Percentiles rank a stretch among this genome's conserved stretches.
Conservation (phyloP, 1,284 basidiomycete genomes). For the Prillingera fragicola region DNA sequence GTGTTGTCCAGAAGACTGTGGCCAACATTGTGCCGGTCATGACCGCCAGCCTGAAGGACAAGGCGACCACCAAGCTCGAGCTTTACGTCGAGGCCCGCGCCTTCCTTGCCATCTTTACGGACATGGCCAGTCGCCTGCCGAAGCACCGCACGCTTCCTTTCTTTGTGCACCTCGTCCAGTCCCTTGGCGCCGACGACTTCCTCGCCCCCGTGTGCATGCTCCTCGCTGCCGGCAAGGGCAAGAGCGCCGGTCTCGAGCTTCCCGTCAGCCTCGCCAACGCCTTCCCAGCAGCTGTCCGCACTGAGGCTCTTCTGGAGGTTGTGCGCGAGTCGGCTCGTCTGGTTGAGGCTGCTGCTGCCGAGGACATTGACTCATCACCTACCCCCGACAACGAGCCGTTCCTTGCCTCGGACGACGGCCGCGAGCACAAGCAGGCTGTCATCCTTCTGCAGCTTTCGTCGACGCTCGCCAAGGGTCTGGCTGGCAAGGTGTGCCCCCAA, state of each 20-base stretch:
- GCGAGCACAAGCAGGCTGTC: constrained; percentile 53
- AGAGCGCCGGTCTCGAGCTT: constrained; percentile 51
- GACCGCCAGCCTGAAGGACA: constrained; percentile 63
- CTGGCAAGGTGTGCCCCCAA: constrained; percentile 34
- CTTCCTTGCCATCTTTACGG: constrained; percentile 48
- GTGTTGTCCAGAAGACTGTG: constrained; percentile 90
- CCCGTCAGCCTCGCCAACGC: constrained; percentile 58
- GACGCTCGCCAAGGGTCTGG: constrained; percentile 27
- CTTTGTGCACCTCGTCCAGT: constrained; percentile 83
- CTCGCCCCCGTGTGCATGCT: constrained; percentile 79
- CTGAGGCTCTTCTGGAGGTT: constrained; percentile 61
- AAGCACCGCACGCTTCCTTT: constrained; percentile 55
- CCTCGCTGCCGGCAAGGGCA: constrained; percentile 67
- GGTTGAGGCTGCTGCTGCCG: too few relatives aligned
- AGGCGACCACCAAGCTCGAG: constrained; percentile 55
- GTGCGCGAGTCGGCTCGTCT: constrained; percentile 63
- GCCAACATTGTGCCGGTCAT: constrained; percentile 91
- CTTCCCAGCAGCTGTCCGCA: constrained; percentile 55
- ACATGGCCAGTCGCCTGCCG: constrained; percentile 48
- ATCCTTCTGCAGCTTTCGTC: constrained; percentile 61
- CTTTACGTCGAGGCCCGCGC: constrained; percentile 54
- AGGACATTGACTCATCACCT: too few relatives aligned
- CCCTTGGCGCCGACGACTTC: constrained; percentile 75
- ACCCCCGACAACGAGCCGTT: constrained; percentile 38
- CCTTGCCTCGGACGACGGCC: constrained; percentile 28